Evolutionary conservation across 805 yeast genomes (phyloP).

Genomic region (Yamadazyma ubonensis): DNA sequence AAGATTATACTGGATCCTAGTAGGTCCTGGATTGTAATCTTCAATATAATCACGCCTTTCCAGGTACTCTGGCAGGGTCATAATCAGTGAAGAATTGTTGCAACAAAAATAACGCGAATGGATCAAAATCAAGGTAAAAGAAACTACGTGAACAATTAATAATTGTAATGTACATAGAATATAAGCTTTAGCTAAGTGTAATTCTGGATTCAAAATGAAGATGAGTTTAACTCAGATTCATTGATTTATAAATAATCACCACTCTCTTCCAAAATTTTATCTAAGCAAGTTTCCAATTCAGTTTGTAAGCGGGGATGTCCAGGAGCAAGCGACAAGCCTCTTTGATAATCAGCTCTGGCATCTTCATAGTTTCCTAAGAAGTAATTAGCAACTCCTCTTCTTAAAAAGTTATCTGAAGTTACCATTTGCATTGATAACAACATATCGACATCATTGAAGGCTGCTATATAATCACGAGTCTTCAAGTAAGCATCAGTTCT

Average conservation of each 20-base stretch:
- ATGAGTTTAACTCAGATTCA: background rate
- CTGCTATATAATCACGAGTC: slow-evolving; percentile 53
- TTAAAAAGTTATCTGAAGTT: slow-evolving; percentile 67
- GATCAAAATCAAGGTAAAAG: too few species aligned
- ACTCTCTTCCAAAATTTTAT: slow-evolving; percentile 53
- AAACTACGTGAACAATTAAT: too few species aligned
- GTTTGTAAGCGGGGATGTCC: slow-evolving; percentile 48
- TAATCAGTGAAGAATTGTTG: too few species aligned
- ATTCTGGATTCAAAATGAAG: too few species aligned
- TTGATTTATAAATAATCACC: slow-evolving; percentile 49
- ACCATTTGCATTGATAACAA: slow-evolving; percentile 56
- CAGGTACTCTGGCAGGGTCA: too few species aligned
- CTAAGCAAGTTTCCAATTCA: slow-evolving; percentile 48
- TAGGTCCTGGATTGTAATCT: too few species aligned
- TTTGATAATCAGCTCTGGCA: slow-evolving; percentile 66
- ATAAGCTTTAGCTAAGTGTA: too few species aligned
- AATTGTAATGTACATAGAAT: too few species aligned
- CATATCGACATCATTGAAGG: slow-evolving; percentile 68
- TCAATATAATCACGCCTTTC: too few species aligned
- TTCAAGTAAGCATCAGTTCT: slow-evolving; percentile 68
- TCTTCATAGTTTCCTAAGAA: slow-evolving; percentile 62
- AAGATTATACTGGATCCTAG: too few species aligned
- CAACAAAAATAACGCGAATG: too few species aligned
- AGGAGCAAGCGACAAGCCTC: slow-evolving; percentile 67
- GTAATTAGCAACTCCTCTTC: slow-evolving; percentile 64